Evolutionary conservation across 2,329 filamentous ascomycete genomes (phyloP), one percentile per base, ranked within the genome.

Genomic region (Arthroderma sp.): DNA sequence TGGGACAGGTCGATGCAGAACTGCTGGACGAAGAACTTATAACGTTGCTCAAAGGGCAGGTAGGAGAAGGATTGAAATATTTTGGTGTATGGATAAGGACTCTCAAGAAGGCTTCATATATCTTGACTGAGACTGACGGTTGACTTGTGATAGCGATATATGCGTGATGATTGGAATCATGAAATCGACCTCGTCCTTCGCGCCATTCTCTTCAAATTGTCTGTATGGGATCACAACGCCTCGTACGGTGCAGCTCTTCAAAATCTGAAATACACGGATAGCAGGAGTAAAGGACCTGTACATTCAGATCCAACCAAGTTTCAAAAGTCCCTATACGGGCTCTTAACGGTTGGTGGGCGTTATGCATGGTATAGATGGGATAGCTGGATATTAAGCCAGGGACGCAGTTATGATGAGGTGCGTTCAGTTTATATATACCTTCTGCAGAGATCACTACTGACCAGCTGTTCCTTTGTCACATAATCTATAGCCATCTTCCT

Each of bases 321-420:
- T 79, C 93, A 98, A 71, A 96, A 96, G 71, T 77, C 80, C 1
- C 66, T 89, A 0, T 95, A 97, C 67, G 93, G 91, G 0, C 65
- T 95, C 2, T 74, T 94, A 58, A 95, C 89, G 1, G 87, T 97
- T 8, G 85, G 88, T 56, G 93, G 93, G 0, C 82, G 85, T 61
- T 98, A 98, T 69, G 84, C 83, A 11, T 97, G 91, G 91, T 83
- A 83, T 3, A 90, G 89, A 68, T 95, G 90, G 88, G 89, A 95
- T 73, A 84, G 86, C 60, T 91, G 88, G 82, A 77, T 96, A 55
- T 74, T 93, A 13, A 81, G 85, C 57, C 81, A 84, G 60, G 86
- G 90, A 64, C 85, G 88, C 62, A 86, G 86, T 58, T 87, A 88
- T 67, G 83, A 87, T 56, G 77, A 82, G 63, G 71, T 73, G 61